These are phyloP conservation scores for Dendrobium officinale DNA, from an alignment of 106 monocot genomes.

Conservation along the genomic window DNA sequence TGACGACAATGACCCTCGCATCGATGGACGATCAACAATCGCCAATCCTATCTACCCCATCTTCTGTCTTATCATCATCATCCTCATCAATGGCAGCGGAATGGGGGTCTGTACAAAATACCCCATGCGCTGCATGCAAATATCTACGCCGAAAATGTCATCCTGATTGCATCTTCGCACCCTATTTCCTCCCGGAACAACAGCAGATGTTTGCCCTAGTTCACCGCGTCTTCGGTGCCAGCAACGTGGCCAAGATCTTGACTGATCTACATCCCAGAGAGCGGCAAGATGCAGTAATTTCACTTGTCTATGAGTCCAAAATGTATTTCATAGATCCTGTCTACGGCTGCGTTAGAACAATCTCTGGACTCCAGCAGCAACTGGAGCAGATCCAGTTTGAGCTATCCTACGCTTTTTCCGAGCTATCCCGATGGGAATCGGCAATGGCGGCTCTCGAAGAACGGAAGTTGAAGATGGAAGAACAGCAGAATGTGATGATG, in stretches of 20 bases:
- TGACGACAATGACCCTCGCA: too few species aligned
- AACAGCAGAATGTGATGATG: too few species aligned
- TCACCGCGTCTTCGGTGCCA: slow-evolving; percentile 78
- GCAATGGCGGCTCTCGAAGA: not conserved
- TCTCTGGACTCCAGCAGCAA: slow-evolving; percentile 74
- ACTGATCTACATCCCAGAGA: slow-evolving; percentile 57
- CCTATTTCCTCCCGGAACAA: slow-evolving; percentile 86
- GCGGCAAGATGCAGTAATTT: slow-evolving; percentile 73
- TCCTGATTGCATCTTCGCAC: slow-evolving; percentile 87
- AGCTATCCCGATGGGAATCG: slow-evolving; percentile 51
- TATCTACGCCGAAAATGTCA: slow-evolving; percentile 87
- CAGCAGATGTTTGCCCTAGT: slow-evolving; percentile 78
- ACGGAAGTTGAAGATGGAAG: not conserved
- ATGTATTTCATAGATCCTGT: slow-evolving; percentile 66
- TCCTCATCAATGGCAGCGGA: not conserved
- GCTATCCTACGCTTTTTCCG: slow-evolving; percentile 40
- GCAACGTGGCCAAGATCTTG: slow-evolving; percentile 77
- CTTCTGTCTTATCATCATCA: not conserved
- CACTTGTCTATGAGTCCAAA: slow-evolving; percentile 75
- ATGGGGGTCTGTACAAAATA: slow-evolving; percentile 4
- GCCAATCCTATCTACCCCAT: not conserved
- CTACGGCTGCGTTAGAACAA: slow-evolving; percentile 77
- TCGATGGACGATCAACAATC: not conserved
- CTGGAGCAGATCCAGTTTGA: slow-evolving; percentile 72
- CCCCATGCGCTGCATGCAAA: slow-evolving; percentile 86